Conservation (phyloP, 495 filamentous ascomycete genomes). For the Neurospora sp. region DNA sequence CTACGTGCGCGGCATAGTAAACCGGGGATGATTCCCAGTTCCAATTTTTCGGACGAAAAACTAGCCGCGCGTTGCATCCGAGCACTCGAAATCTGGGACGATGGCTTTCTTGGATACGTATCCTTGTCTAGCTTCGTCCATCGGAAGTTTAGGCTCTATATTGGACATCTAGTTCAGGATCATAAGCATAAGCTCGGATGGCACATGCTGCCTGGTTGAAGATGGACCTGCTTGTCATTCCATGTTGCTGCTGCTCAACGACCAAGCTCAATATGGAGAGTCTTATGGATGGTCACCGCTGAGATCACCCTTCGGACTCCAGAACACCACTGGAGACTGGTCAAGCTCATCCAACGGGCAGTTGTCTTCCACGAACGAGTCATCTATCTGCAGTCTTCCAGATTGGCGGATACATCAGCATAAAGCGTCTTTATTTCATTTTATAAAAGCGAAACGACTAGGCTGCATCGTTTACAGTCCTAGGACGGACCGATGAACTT, state of each 20-base stretch:
- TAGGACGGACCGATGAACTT: not conserved
- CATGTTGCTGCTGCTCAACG: not conserved
- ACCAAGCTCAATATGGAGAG: not conserved
- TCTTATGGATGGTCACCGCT: not conserved
- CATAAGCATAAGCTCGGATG: conserved; percentile 1
- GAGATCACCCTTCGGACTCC: not conserved
- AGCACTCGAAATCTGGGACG: not conserved
- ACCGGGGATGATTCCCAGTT: not conserved
- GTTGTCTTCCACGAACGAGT: not conserved
- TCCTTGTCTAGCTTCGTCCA: conserved; percentile 1
- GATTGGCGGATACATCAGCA: not conserved
- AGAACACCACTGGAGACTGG: not conserved
- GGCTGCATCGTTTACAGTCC: not conserved
- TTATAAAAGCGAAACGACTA: not conserved
- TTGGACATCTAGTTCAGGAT: conserved; percentile 24
- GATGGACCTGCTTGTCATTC: not conserved
- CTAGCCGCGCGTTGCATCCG: not conserved
- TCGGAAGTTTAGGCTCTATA: conserved; percentile 9
- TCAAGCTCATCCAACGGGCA: not conserved
- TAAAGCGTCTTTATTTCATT: not conserved
- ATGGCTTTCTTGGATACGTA: conserved; percentile 22
- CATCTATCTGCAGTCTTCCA: not conserved
- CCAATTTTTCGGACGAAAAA: not conserved
- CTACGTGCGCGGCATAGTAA: not conserved
- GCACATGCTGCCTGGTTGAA: not conserved